Base-by-base conservation (phyloP, 345 rosid genomes). In the Sisymbrium altissimum region DNA sequence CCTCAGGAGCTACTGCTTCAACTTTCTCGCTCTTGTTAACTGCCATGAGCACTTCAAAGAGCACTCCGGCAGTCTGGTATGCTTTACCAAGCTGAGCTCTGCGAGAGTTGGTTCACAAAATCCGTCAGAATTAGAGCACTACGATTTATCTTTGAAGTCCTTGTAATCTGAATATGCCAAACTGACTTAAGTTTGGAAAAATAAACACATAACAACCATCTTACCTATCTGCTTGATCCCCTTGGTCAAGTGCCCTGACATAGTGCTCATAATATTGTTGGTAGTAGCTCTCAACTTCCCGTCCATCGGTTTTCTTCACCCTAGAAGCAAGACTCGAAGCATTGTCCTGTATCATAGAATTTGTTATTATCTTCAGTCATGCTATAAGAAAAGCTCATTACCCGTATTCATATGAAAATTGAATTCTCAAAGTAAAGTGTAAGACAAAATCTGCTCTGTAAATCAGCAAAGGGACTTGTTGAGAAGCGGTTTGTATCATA, bases 1-100 rank as follows among this genome's bases (percentile, higher is more conserved):
- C 99, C 97, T 95, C 99, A 6, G 99, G 99, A 76, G 97, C 96
- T 84, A 94, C 99, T 85, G 91, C 97, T 87, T 94, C 98, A 44
- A 91, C 97, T 85, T 94, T 87, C 75, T 94, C 98, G n/a, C 89
- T 81, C 86, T 94, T 94, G 80, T 92, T 95, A 66, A 92, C 98
- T 17, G 98, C 98, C 63, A 93, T 92, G 63, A 95, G 97, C 68
- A 92, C 99, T 86, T 95, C 96, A 80, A 87, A 95, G 70, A 95
- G 99, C 60, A 95, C 97, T 53, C 99, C 97, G 0, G 99, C 99
- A 10, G 97, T 95, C 85, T 87, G 97, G 80, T 95, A 92, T 78
- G 97, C 99, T 82, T 95, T 92, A 33, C 95, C 99, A 78, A 95
- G 97, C 82, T 95, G 99, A 82, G 96, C 99, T 81, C 99, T 95